Evolutionary conservation across 2,329 filamentous ascomycete species (phyloP).

Genomic region (Aspergillus flavus): DNA sequence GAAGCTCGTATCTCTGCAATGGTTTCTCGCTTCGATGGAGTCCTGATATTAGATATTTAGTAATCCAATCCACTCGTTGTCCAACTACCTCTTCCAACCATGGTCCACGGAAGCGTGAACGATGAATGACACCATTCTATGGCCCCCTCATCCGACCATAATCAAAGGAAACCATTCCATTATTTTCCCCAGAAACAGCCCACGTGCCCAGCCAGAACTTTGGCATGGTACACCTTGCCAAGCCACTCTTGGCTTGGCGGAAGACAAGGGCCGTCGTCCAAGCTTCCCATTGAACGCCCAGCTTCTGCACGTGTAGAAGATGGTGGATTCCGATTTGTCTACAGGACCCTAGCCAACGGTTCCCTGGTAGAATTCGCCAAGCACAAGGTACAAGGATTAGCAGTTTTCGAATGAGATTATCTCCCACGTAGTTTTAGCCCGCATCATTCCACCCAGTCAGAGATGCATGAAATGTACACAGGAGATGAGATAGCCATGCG

Average conservation of each 20-base stretch:
- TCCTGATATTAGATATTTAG: not conserved
- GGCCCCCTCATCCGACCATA: not conserved
- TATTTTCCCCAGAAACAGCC: not conserved
- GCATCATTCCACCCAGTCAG: not conserved
- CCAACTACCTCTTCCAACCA: not conserved
- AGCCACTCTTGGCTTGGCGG: constrained; percentile 11
- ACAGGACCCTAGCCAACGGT: not conserved
- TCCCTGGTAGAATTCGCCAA: constrained; percentile 16
- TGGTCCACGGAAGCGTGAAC: not conserved
- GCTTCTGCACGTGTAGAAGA: constrained; percentile 19
- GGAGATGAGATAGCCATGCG: not conserved
- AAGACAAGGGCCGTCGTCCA: not conserved
- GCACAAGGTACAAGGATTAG: constrained; percentile 11
- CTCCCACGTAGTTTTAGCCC: not conserved
- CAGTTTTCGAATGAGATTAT: constrained; percentile 1
- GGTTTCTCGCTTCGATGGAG: not conserved
- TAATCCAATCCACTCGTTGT: not conserved
- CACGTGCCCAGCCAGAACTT: constrained; percentile 12
- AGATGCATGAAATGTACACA: not conserved
- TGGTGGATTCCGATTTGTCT: constrained; percentile 15
- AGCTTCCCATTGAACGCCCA: constrained; percentile 9
- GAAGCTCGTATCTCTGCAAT: not conserved
- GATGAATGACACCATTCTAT: not conserved
- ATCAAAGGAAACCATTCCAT: not conserved
- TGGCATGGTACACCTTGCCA: constrained; percentile 11